phyloP scores from a whole-genome alignment of 2,329 filamentous ascomycete species.

The Aureobasidium mangrovei region DNA sequence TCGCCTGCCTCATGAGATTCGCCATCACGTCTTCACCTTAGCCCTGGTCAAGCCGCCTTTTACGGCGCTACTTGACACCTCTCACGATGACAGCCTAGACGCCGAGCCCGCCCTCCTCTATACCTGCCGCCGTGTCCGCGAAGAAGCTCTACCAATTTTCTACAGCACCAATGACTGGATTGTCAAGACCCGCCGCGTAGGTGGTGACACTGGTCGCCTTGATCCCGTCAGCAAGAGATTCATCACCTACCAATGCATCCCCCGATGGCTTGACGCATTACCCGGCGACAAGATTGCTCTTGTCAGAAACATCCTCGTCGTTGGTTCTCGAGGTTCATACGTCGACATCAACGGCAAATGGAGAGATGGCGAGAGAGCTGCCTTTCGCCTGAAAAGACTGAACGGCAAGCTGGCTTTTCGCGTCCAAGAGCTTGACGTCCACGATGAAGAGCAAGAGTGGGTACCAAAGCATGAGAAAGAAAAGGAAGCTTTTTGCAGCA shows the following conservation, averaged over 20 bases:
- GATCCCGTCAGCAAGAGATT: slow-evolving; percentile 8
- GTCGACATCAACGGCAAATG: slow-evolving; percentile 12
- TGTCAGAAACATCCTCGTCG: neutral
- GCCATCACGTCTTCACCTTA: slow-evolving; percentile 16
- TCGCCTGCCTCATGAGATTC: slow-evolving; percentile 16
- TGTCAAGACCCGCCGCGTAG: slow-evolving; percentile 11
- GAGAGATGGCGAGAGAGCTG: slow-evolving; percentile 7
- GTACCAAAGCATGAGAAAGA: neutral
- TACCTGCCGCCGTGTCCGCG: slow-evolving; percentile 10
- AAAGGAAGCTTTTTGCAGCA: slow-evolving; percentile 9
- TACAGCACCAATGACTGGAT: slow-evolving; percentile 13
- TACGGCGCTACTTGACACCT: neutral
- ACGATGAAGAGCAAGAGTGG: neutral
- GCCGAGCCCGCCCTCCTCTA: slow-evolving; percentile 10
- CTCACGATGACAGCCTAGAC: slow-evolving; percentile 5
- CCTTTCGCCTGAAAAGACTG: slow-evolving; percentile 4
- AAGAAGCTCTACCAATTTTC: slow-evolving; percentile 13
- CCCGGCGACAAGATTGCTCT: neutral
- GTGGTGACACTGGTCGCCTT: neutral
- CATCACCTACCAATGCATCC: slow-evolving; percentile 10
- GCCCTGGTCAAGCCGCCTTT: slow-evolving; percentile 3
- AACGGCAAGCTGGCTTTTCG: neutral
- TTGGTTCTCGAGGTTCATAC: slow-evolving; percentile 7
- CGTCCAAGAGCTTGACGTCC: slow-evolving; percentile 1
- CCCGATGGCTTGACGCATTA: slow-evolving; percentile 6